phyloP scores from a whole-genome alignment of 257 asterid genomes.

The Nemophila menziesii region DNA sequence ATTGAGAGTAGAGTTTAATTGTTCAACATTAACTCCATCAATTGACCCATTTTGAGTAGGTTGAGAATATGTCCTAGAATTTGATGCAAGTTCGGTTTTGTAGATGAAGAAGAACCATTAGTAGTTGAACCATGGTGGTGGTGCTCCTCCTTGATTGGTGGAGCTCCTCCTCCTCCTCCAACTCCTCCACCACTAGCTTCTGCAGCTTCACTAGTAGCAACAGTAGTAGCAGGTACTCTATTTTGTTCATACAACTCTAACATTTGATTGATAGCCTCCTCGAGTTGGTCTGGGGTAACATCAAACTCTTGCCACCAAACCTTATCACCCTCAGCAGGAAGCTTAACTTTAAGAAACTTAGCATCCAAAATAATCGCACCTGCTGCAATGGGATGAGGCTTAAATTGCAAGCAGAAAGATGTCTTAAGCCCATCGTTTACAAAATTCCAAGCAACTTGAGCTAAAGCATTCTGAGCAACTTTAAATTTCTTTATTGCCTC shows the following conservation, averaged over 20 bases:
- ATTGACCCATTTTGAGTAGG: too few species aligned
- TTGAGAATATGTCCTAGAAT: too few species aligned
- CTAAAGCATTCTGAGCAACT: slow-evolving; percentile 72
- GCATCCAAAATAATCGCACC: slow-evolving; percentile 99
- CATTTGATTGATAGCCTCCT: slow-evolving; percentile 19
- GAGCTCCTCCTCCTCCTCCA: slow-evolving; percentile 7
- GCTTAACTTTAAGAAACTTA: slow-evolving; percentile 97
- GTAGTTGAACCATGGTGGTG: slow-evolving; percentile 10
- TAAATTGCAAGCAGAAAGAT: slow-evolving; percentile 93
- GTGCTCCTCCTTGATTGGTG: slow-evolving; percentile 12
- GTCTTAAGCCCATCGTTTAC: slow-evolving; percentile 98
- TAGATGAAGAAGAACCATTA: slow-evolving; percentile 1
- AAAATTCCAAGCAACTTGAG: slow-evolving; percentile 91
- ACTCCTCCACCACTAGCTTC: slow-evolving; percentile 16
- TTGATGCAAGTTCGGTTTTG: background rate
- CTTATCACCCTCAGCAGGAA: slow-evolving; percentile 89
- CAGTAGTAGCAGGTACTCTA: slow-evolving; percentile 14
- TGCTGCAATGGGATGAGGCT: slow-evolving; percentile 99
- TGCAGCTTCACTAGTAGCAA: slow-evolving; percentile 15
- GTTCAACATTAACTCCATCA: too few species aligned
- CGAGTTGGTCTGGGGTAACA: slow-evolving; percentile 86
- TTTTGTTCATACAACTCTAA: slow-evolving; percentile 19
- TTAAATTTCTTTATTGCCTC: slow-evolving; percentile 71
- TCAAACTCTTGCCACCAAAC: slow-evolving; percentile 99
- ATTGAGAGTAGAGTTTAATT: slow-evolving; percentile 3